phyloP scores from a whole-genome alignment of 805 yeast genomes.

The Brettanomyces sp. region DNA sequence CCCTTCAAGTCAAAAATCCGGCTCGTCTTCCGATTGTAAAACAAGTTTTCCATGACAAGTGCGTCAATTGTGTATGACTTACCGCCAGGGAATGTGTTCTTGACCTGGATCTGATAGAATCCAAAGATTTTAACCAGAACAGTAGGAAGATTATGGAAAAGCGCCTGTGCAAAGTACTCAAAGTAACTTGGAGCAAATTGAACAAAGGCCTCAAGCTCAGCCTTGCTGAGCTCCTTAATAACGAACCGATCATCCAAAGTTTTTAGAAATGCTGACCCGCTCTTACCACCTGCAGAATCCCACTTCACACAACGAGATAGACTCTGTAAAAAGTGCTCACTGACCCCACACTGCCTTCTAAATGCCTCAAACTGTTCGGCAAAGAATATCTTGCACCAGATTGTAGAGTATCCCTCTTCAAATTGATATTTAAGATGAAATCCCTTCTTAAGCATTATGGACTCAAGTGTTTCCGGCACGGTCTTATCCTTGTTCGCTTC shows the following conservation, averaged over 20 bases:
- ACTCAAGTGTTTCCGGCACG: slow-evolving; percentile 35
- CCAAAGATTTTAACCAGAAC: slow-evolving; percentile 94
- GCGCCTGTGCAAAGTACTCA: slow-evolving; percentile 89
- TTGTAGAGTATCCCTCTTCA: slow-evolving; percentile 70
- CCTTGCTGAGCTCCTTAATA: slow-evolving; percentile 77
- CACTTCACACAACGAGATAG: slow-evolving; percentile 88
- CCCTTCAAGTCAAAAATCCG: slow-evolving; percentile 95
- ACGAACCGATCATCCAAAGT: slow-evolving; percentile 86
- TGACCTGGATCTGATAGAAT: slow-evolving; percentile 85
- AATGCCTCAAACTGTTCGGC: slow-evolving; percentile 96
- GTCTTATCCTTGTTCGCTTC: not conserved
- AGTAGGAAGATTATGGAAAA: slow-evolving; percentile 91
- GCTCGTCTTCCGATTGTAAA: slow-evolving; percentile 71
- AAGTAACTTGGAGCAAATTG: slow-evolving; percentile 95
- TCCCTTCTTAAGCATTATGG: slow-evolving; percentile 69
- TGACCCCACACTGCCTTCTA: slow-evolving; percentile 71
- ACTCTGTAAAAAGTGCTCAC: slow-evolving; percentile 73
- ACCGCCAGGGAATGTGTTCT: slow-evolving; percentile 59
- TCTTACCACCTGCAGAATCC: slow-evolving; percentile 95
- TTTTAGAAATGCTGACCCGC: slow-evolving; percentile 89
- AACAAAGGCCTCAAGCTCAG: slow-evolving; percentile 88
- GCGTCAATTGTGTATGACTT: slow-evolving; percentile 80
- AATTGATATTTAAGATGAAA: slow-evolving; percentile 89
- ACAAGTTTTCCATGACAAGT: slow-evolving; percentile 90
- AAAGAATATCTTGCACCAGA: slow-evolving; percentile 90